These are phyloP conservation scores for Phytophthora uliginosa DNA, from an alignment of 352 stramenopile species.

Conservation along the genomic window DNA sequence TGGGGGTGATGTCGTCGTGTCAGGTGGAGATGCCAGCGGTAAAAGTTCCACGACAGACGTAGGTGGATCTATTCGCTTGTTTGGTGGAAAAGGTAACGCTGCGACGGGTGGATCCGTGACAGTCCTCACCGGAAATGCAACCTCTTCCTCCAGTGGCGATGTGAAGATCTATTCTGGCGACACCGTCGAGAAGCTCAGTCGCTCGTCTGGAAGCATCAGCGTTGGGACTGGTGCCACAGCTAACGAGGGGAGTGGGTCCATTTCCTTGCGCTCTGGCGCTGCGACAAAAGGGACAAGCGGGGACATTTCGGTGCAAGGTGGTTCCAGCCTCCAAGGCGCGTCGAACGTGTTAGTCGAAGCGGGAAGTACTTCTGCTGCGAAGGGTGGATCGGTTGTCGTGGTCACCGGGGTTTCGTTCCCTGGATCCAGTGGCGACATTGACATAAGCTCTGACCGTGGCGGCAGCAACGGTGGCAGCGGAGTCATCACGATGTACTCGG, in stretches of 20 bases:
- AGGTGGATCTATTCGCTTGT: slow-evolving; percentile 59
- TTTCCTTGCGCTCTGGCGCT: slow-evolving; percentile 53
- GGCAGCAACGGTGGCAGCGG: slow-evolving; percentile 66
- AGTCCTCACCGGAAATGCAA: slow-evolving; percentile 62
- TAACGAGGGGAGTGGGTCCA: slow-evolving; percentile 56
- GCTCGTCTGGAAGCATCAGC: slow-evolving; percentile 56
- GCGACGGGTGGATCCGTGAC: slow-evolving; percentile 66
- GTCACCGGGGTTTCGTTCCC: slow-evolving; percentile 55
- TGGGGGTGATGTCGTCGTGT: slow-evolving; percentile 74
- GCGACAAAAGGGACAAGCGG: slow-evolving; percentile 59
- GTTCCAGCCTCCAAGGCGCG: slow-evolving; percentile 51
- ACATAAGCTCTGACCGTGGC: slow-evolving; percentile 67
- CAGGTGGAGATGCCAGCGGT: slow-evolving; percentile 69
- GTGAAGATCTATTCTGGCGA: slow-evolving; percentile 65
- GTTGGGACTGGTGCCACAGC: slow-evolving; percentile 49
- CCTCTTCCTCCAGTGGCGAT: slow-evolving; percentile 71
- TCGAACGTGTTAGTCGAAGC: slow-evolving; percentile 63
- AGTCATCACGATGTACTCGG: slow-evolving; percentile 58
- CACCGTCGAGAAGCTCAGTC: slow-evolving; percentile 46
- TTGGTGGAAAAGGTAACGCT: slow-evolving; percentile 57
- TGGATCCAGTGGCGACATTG: slow-evolving; percentile 65
- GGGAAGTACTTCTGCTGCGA: slow-evolving; percentile 52
- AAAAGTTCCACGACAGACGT: slow-evolving; percentile 48
- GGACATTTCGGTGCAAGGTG: slow-evolving; percentile 63
- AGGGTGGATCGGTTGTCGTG: slow-evolving; percentile 61